A percentile compares a stretch with the other conserved stretches of the same genome.
Evolutionary conservation across 208 protist species (phyloP).

Genomic region (Acanthamoeba royreba): DNA sequence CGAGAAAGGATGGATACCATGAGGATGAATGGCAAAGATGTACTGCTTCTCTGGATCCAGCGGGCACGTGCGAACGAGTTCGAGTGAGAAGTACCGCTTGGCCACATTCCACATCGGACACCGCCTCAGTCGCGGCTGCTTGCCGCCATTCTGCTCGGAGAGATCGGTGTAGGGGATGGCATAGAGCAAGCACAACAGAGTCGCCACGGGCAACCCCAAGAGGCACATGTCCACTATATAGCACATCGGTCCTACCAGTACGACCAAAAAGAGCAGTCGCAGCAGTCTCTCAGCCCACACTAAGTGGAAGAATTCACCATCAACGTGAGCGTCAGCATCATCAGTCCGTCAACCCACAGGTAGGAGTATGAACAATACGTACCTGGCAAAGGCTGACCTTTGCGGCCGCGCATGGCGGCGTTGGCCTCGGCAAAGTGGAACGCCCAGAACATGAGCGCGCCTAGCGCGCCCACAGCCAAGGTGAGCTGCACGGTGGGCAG

Average conservation of each 20-base stretch:
- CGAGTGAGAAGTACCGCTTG: background rate
- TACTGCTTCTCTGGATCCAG: constrained; percentile 37
- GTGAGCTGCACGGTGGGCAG: background rate
- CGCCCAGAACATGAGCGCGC: background rate
- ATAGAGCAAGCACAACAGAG: background rate
- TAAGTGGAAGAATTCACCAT: background rate
- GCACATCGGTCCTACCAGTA: background rate
- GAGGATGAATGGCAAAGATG: constrained; percentile 32
- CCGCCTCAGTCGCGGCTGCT: background rate
- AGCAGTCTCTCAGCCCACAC: background rate
- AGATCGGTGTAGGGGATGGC: background rate
- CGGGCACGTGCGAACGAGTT: constrained; percentile 1
- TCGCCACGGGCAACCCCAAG: background rate
- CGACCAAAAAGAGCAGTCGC: background rate
- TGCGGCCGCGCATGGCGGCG: background rate
- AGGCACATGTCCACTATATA: background rate
- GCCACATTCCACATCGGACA: constrained; percentile 5
- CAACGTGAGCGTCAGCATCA: background rate
- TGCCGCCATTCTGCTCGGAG: constrained; percentile 30
- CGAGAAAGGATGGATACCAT: background rate
- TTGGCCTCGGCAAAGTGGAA: constrained; percentile 32
- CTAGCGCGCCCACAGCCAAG: background rate
- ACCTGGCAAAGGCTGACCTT: constrained; percentile 13
- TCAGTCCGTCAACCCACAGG: background rate
- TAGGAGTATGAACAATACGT: background rate